These are phyloP conservation scores for Arthrobotrys pseudoclavata DNA, from an alignment of 2,329 filamentous ascomycete genomes.

Conservation along the genomic window DNA sequence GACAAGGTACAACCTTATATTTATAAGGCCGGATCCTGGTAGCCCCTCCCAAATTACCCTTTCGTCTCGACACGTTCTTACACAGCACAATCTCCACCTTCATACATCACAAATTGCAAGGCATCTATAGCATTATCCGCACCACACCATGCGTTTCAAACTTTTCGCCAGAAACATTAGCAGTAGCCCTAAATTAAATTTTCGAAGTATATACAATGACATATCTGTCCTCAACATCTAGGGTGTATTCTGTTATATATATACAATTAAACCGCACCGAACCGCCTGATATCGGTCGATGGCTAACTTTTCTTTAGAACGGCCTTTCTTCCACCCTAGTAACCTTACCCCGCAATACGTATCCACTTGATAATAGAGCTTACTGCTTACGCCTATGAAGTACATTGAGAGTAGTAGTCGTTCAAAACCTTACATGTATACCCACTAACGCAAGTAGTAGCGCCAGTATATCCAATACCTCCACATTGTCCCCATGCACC, in stretches of 20 bases:
- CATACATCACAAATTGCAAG: not conserved
- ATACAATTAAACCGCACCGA: not conserved
- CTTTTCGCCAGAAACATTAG: not conserved
- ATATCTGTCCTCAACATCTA: constrained; percentile 3
- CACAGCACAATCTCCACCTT: not conserved
- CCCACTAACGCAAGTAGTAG: constrained; percentile 64
- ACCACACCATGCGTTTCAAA: not conserved
- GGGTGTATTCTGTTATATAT: not conserved
- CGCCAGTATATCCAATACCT: constrained; percentile 63
- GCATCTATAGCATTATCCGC: not conserved
- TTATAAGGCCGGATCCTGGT: not conserved
- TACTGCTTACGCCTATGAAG: constrained; percentile 10
- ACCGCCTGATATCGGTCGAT: not conserved
- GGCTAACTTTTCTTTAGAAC: not conserved
- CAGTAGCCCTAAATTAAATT: not conserved
- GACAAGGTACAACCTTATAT: not conserved
- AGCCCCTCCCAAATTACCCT: not conserved
- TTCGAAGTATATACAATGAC: not conserved
- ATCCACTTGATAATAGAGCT: not conserved
- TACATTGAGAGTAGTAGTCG: constrained; percentile 60
- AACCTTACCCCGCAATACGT: not conserved
- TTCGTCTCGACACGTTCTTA: not conserved
- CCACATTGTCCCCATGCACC: constrained; percentile 60
- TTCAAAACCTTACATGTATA: constrained; percentile 63
- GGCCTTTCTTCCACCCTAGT: not conserved